These are phyloP conservation scores for Psilocybe cyanescens DNA, from an alignment of 768 basidiomycete genomes.

Conservation along the genomic window DNA sequence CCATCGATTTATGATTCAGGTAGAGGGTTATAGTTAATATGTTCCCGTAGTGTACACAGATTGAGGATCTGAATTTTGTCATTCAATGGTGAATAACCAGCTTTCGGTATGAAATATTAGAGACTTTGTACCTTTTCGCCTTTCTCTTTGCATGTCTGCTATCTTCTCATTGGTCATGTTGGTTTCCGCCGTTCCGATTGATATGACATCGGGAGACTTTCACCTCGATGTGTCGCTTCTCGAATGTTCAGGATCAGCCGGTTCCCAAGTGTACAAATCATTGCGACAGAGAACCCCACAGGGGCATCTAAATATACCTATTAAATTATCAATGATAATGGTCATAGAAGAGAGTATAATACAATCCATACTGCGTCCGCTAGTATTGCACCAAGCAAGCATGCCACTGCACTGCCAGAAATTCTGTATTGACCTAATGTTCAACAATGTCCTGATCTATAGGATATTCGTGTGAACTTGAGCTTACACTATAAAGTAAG, in stretches of 20 bases:
- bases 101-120: no score
- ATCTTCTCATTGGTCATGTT: no score
- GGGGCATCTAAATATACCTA: neutral
- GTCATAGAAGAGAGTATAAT: neutral
- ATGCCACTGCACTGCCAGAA: neutral
- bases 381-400: neutral
- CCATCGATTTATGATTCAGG: no score
- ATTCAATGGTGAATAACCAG: no score
- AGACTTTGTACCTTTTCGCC: no score
- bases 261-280: neutral
- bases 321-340: neutral
- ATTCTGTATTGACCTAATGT: neutral
- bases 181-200: no score
- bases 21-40: no score
- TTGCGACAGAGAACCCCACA: neutral
- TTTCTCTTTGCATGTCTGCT: no score
- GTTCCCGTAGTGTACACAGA: no score
- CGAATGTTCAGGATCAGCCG: neutral
- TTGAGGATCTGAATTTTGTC: no score
- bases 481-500: constrained; percentile 5
- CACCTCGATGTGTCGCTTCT: neutral
- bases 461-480: no score
- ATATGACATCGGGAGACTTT: neutral
- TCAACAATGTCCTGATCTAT: no score
- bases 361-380: neutral